Evolutionary conservation across 345 rosid genomes (phyloP).

Genomic region (Gossypium stocksii): DNA sequence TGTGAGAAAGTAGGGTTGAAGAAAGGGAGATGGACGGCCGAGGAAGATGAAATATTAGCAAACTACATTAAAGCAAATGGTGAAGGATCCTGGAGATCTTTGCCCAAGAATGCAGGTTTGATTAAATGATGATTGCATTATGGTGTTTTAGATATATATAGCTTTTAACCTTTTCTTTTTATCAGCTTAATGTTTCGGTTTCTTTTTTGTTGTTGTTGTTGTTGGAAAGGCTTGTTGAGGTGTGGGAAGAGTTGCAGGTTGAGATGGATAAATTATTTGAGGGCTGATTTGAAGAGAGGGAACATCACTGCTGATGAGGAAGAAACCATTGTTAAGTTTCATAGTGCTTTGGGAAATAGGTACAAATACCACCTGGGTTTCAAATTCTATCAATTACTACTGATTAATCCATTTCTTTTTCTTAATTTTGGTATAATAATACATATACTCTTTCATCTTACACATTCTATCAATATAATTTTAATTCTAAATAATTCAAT

Average conservation of each 20-base stretch:
- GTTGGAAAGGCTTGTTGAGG: constrained; percentile 53
- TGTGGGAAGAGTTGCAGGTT: constrained; percentile 95
- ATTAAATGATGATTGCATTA: neutral
- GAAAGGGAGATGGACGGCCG: constrained; percentile 82
- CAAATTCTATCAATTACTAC: neutral
- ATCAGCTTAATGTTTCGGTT: neutral
- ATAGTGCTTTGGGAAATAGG: constrained; percentile 70
- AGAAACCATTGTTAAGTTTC: constrained; percentile 69
- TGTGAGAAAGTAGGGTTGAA: constrained; percentile 83
- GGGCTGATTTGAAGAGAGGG: constrained; percentile 77
- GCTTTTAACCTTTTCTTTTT: neutral
- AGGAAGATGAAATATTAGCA: constrained; percentile 68
- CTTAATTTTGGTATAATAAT: too few relatives aligned
- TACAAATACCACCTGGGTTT: constrained; percentile 1
- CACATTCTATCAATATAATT: too few relatives aligned
- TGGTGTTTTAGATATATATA: too few relatives aligned
- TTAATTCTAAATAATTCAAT: too few relatives aligned
- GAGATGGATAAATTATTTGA: constrained; percentile 90
- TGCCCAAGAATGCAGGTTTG: constrained; percentile 77
- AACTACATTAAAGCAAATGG: constrained; percentile 65
- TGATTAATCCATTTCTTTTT: neutral
- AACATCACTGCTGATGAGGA: constrained; percentile 72
- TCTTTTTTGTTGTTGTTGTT: neutral
- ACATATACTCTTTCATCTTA: too few relatives aligned
- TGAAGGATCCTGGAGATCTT: constrained; percentile 83